phyloP scores from a whole-genome alignment of 108 stramenopile species.

The Cyclotella sp. region DNA sequence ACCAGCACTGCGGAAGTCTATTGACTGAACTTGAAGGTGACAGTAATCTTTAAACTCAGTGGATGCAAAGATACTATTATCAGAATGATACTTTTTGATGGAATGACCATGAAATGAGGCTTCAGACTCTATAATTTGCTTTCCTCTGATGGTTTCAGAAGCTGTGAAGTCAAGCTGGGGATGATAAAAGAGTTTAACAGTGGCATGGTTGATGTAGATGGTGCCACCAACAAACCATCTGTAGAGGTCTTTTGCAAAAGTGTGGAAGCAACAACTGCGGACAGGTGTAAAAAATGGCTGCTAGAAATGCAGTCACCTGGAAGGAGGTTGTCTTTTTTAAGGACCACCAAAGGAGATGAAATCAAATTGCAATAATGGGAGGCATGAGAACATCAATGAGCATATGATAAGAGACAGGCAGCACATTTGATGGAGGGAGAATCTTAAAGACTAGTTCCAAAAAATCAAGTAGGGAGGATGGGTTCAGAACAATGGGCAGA shows the following conservation, averaged over 20 bases:
- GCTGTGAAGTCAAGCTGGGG: slow-evolving; percentile 4
- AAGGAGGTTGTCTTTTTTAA: background rate
- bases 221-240: slow-evolving; percentile 23
- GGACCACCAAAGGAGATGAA: background rate
- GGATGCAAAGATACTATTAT: slow-evolving; percentile 45
- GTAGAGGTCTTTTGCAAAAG: slow-evolving; percentile 8
- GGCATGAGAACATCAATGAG: background rate
- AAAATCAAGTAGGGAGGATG: background rate
- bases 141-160: background rate
- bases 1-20: slow-evolving; percentile 54
- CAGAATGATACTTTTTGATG: slow-evolving; percentile 34
- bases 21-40: slow-evolving; percentile 20
- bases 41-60: slow-evolving; percentile 34
- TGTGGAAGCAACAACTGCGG: too few relatives aligned
- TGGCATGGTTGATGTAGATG: too few relatives aligned
- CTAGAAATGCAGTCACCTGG: background rate
- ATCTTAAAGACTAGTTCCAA: background rate
- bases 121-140: background rate
- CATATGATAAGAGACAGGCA: slow-evolving; percentile 15
- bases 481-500: background rate
- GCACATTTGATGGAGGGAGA: background rate
- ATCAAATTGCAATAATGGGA: background rate
- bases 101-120: slow-evolving; percentile 8
- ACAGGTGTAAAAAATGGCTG: too few relatives aligned
- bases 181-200: slow-evolving; percentile 23